Percentiles rank a stretch among this genome's conserved stretches.
These are phyloP conservation scores for Yamadazyma buinensis DNA, from an alignment of 1,139 yeast genomes.

Conservation along the genomic window DNA sequence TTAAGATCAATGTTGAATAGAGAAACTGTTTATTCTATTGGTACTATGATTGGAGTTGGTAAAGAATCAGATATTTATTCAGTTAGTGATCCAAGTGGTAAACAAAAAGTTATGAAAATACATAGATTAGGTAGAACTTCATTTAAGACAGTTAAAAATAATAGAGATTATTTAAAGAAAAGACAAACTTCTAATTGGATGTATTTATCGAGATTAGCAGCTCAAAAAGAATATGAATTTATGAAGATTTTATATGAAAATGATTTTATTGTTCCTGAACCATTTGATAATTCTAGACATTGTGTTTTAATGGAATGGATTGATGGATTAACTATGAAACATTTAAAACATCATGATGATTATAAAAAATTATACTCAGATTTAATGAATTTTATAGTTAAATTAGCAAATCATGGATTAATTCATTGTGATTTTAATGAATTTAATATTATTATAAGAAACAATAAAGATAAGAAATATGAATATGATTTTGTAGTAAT, in stretches of 20 bases:
- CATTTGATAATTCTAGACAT: constrained; percentile 88
- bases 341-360: constrained; percentile 63
- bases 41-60: constrained; percentile 91
- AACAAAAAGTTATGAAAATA: constrained; percentile 72
- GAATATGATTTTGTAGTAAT: constrained; percentile 78
- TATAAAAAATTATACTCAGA: constrained; percentile 73
- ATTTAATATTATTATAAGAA: constrained; percentile 84
- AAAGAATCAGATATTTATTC: constrained; percentile 94
- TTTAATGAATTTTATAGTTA: constrained; percentile 81
- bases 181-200: constrained; percentile 80
- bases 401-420: constrained; percentile 80
- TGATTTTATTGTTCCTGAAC: constrained; percentile 84
- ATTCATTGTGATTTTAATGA: constrained; percentile 98
- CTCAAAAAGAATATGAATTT: constrained; percentile 85
- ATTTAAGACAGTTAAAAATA: constrained; percentile 85
- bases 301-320: constrained; percentile 90
- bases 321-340: constrained; percentile 86
- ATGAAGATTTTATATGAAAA: constrained; percentile 71
- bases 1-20: constrained; percentile 76
- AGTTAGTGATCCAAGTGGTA: constrained; percentile 68
- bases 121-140: constrained; percentile 94
- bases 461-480: constrained; percentile 46
- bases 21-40: constrained; percentile 72
- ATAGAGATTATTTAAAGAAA: constrained; percentile 82
- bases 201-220: constrained; percentile 86